Base-by-base conservation (phyloP, 805 yeast species). In the Scheffersomyces lignosus region DNA sequence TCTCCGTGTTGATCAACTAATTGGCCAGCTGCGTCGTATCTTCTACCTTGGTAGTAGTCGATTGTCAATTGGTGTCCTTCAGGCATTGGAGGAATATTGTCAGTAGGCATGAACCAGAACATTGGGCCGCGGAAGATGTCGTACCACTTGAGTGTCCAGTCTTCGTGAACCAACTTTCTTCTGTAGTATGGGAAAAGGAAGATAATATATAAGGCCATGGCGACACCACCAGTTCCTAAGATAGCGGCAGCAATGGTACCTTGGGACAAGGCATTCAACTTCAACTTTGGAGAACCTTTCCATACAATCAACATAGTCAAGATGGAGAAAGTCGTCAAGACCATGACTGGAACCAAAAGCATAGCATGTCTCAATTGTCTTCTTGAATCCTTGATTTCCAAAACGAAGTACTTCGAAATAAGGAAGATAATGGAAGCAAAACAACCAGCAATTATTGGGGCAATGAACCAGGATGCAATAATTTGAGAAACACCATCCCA, bases 391-490 rank as follows among this genome's bases (percentile, higher is more conserved):
- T 75, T 76, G 52, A 79, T 61, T 53, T 83, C 87, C 52, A 84
- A 66, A 27, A 84, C 85, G 37, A 60, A 50, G 48, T 55, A 81
- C 57, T 84, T 85, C 37, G 82, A 74, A 34, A 76, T 58, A 38
- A 80, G 60, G 56, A 83, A 84, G 34, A 80, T 56, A 29, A 76
- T 62, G 3, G 83, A 58, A 3, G 87, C 79, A 45, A 84, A 74
- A 25, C 57, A 50, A 43, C 88, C 91, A 12, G 90, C 83, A 40
- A 83, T 65, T 15, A 70, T 56, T 12, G 91, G 91, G 4, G 91
- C 89, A 62, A 83, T 78, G 52, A 81, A 80, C 90, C 90, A 84
- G 9, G 89, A 80, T 3, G 91, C 90, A 43, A 80, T 77, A 44
- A 83, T 83, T 58, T 80, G 82, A 1, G 85, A 51, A 40, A 84